Percentiles rank a stretch among this genome's conserved stretches.
Conservation (phyloP, 2,329 filamentous ascomycete genomes). For the Ustilaginoidea virens region DNA sequence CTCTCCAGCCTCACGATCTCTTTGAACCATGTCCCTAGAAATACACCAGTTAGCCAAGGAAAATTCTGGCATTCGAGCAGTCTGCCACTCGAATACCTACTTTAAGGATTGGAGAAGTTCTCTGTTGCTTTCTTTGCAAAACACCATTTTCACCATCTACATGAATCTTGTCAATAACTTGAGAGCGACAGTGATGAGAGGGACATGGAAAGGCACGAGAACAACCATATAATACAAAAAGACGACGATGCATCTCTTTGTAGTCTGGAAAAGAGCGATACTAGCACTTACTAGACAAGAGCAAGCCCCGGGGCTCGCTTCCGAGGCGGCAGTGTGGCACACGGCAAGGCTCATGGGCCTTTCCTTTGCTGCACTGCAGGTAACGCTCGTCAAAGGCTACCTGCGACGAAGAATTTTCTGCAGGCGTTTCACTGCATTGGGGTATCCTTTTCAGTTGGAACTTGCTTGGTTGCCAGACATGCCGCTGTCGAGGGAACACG, state of each 20-base stretch:
- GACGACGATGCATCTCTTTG: too few relatives aligned
- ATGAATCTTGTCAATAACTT: not conserved
- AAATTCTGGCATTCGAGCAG: too few relatives aligned
- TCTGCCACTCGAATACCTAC: too few relatives aligned
- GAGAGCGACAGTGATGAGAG: too few relatives aligned
- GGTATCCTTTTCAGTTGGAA: not conserved
- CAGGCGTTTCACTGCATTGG: constrained; percentile 2
- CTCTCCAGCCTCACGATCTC: constrained; percentile 4
- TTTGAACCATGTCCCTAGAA: constrained; percentile 1
- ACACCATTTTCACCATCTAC: constrained; percentile 1
- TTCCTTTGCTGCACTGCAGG: constrained; percentile 2
- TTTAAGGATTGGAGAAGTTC: constrained; percentile 4
- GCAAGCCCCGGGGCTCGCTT: too few relatives aligned
- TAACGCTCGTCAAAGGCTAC: constrained; percentile 1
- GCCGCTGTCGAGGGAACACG: too few relatives aligned
- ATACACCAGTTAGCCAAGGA: not conserved
- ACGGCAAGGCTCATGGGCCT: constrained; percentile 1
- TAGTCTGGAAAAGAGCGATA: too few relatives aligned
- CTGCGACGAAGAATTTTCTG: constrained; percentile 1
- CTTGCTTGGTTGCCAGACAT: too few relatives aligned
- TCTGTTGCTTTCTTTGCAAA: constrained; percentile 3
- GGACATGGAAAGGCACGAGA: too few relatives aligned
- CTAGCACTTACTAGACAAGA: not conserved
- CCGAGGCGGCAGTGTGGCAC: too few relatives aligned
- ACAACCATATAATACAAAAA: too few relatives aligned